Conservation (phyloP, 148 eudicot genomes). For the Oxyria digyna region DNA sequence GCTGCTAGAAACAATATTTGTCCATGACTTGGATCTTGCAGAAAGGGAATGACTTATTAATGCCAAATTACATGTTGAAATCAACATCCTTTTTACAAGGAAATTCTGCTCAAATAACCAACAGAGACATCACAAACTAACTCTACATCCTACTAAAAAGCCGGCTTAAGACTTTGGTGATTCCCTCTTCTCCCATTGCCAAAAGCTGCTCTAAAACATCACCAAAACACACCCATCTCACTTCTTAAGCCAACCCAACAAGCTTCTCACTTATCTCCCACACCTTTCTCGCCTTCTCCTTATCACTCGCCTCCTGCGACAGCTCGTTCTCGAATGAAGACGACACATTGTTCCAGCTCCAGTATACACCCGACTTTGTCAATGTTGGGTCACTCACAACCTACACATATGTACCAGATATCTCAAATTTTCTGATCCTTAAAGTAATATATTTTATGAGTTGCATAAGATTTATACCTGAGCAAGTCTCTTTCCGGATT, state of each 20-base stretch:
- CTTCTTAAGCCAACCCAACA: constrained; percentile 49
- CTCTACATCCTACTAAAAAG: background rate
- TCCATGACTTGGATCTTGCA: background rate
- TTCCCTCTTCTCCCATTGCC: constrained; percentile 4
- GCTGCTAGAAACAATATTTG: background rate
- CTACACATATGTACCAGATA: constrained; percentile 13
- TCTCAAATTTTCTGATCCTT: too few species aligned
- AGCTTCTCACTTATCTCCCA: constrained; percentile 69
- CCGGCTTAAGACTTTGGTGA: background rate
- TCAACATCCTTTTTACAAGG: background rate
- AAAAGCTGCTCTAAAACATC: background rate
- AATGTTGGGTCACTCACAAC: constrained; percentile 62
- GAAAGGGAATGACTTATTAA: background rate
- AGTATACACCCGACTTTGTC: constrained; percentile 69
- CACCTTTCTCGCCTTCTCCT: constrained; percentile 42
- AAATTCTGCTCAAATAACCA: background rate
- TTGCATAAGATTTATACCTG: constrained; percentile 28
- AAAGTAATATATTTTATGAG: too few species aligned
- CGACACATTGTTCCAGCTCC: constrained; percentile 69
- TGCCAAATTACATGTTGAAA: background rate
- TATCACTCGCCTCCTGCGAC: constrained; percentile 57
- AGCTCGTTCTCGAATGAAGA: constrained; percentile 60
- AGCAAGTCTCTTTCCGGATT: constrained; percentile 79
- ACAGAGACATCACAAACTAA: background rate
- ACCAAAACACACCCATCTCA: too few species aligned